Evolutionary conservation across 768 basidiomycete genomes (phyloP).

Genomic region (Boletus tylopilopsis): DNA sequence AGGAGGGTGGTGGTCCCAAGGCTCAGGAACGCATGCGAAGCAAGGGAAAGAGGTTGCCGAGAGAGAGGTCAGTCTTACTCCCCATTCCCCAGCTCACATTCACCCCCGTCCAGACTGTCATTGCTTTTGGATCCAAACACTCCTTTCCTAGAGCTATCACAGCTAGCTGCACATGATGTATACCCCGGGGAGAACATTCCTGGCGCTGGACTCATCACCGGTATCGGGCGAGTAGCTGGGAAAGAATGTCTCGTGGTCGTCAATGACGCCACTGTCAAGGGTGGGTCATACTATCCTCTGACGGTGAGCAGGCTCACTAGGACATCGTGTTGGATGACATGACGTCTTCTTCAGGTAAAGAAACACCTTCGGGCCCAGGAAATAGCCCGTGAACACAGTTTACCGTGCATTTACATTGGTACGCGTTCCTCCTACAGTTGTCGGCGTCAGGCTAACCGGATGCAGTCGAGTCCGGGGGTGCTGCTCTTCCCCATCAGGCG

Average conservation of each 20-base stretch:
- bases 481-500: constrained; percentile 88
- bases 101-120: constrained; percentile 46
- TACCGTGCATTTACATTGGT: constrained; percentile 94
- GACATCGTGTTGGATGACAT: neutral
- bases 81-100: neutral
- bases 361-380: constrained; percentile 95
- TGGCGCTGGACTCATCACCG: constrained; percentile 88
- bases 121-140: constrained; percentile 80
- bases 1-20: constrained; percentile 71
- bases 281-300: constrained; percentile 87
- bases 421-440: constrained; percentile 22
- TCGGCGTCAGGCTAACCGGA: constrained; percentile 2
- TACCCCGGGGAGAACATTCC: constrained; percentile 76
- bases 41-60: constrained; percentile 78
- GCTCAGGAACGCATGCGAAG: constrained; percentile 70
- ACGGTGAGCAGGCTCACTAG: constrained; percentile 45
- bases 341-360: constrained; percentile 59
- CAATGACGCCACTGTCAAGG: constrained; percentile 94
- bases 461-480: constrained; percentile 90
- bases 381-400: constrained; percentile 83
- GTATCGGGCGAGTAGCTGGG: constrained; percentile 74
- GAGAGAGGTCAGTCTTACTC: constrained; percentile 59
- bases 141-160: constrained; percentile 86
- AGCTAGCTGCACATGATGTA: constrained; percentile 83
- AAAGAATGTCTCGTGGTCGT: constrained; percentile 85